Base-by-base conservation (phyloP, 805 yeast genomes). In the Sungouiella blattae region DNA sequence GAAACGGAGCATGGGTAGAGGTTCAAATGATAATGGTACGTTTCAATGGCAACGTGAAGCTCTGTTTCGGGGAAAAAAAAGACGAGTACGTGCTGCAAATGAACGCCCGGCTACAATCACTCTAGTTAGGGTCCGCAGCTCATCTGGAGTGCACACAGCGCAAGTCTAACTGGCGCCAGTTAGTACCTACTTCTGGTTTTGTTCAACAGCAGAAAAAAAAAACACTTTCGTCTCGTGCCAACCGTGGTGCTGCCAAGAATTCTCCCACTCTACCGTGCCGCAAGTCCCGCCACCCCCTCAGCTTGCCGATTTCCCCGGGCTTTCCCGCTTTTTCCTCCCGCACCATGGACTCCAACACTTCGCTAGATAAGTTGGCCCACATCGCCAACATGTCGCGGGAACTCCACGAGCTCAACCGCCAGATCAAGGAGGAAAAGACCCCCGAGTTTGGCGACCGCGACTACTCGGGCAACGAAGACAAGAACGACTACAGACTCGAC, bases 341-440 rank as follows among this genome's bases (percentile, higher is more conserved):
- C 18, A n/a, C 25, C 12, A 45, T 45, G 49, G 46, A 42, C 13
- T 11, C 33, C 18, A 46, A 41, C 25, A 52, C 54, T 29, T 62
- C 73, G 15, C 52, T 67, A 17, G 69, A 67, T 38, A 61, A 51
- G 35, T 50, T 67, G 43, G 71, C 69, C 2, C 69, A 64, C 39
- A 62, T 66, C 9, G 73, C 73, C 37, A 64, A 66, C 46, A 64
- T 66, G 62, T 55, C 70, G n/a, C 69, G 59, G 34, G 71, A 62
- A 40, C 54, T 65, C 22, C 62, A 52, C 31, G 47, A 52, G 18
- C 57, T 58, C 32, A 55, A 56, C 30, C 54, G 54, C 24, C 60
- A 57, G 40, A 28, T 55, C 14, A 34, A 36, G 22, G 38, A 39
- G 25, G 45, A 47, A 26, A 34, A 32, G 6, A 28, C 34, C 4